These are phyloP conservation scores for Paracorniculantispora psalliotae DNA, from an alignment of 2,329 filamentous ascomycete species.

Conservation along the genomic window DNA sequence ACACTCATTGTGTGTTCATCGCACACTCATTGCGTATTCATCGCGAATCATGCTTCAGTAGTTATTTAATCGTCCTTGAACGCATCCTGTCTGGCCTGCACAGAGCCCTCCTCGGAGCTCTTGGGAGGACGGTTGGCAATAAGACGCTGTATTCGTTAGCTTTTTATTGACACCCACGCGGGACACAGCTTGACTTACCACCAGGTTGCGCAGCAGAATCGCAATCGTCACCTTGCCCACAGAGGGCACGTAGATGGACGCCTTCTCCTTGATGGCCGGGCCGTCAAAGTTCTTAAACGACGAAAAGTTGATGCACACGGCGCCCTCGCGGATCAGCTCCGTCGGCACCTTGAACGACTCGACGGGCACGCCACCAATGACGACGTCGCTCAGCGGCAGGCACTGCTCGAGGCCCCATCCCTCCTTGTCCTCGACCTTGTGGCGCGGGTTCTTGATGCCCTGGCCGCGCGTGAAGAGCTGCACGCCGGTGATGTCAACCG, in stretches of 20 bases:
- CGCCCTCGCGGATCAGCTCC: constrained; percentile 77
- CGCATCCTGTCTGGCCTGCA: constrained; percentile 38
- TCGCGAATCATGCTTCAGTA: background rate
- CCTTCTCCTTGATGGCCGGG: constrained; percentile 86
- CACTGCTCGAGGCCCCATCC: constrained; percentile 76
- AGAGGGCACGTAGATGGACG: constrained; percentile 92
- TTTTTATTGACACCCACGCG: background rate
- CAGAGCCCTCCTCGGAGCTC: constrained; percentile 29
- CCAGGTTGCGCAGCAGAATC: constrained; percentile 78
- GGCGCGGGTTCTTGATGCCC: constrained; percentile 77
- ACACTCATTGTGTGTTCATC: background rate
- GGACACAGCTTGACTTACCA: constrained; percentile 54
- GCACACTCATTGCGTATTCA: background rate
- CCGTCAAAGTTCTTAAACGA: constrained; percentile 89
- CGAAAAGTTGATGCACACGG: constrained; percentile 98
- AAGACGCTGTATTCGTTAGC: constrained; percentile 36
- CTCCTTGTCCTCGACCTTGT: constrained; percentile 80
- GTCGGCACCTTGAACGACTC: constrained; percentile 88
- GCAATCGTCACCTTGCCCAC: constrained; percentile 98
- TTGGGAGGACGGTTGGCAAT: constrained; percentile 45
- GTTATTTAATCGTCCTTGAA: constrained; percentile 33
- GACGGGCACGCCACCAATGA: constrained; percentile 87
- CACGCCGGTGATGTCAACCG: constrained; percentile 84
- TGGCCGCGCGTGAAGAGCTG: constrained; percentile 88
- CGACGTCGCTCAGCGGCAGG: constrained; percentile 82